Evolutionary conservation across 2,329 filamentous ascomycete species (phyloP).

Genomic region (Colletotrichum sp.): DNA sequence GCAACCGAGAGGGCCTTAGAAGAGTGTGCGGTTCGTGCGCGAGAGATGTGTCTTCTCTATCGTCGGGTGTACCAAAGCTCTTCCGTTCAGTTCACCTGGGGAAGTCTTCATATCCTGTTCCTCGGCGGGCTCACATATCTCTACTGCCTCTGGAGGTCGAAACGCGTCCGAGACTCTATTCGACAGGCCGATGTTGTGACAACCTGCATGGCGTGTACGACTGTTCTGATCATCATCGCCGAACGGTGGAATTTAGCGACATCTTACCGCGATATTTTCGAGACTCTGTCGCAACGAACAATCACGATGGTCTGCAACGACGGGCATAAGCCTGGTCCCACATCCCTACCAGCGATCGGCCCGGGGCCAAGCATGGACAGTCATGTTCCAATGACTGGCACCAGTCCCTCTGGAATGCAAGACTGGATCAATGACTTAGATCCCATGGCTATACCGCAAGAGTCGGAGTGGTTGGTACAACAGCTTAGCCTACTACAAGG

Average conservation of each 20-base stretch:
- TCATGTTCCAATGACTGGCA: neutral
- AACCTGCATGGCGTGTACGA: slow-evolving; percentile 39
- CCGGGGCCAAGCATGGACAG: neutral
- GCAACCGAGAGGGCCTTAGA: slow-evolving; percentile 2
- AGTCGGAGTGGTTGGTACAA: slow-evolving; percentile 25
- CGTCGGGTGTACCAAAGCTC: slow-evolving; percentile 33
- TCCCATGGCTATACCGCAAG: slow-evolving; percentile 17
- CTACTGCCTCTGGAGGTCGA: slow-evolving; percentile 22
- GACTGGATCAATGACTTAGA: slow-evolving; percentile 25
- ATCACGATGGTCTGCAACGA: slow-evolving; percentile 29
- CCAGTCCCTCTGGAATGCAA: slow-evolving; percentile 4
- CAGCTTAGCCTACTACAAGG: slow-evolving; percentile 22
- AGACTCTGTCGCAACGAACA: slow-evolving; percentile 30
- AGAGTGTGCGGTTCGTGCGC: slow-evolving; percentile 19
- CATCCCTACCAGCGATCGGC: neutral
- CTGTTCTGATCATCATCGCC: slow-evolving; percentile 37
- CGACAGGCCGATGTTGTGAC: slow-evolving; percentile 26
- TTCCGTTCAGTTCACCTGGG: slow-evolving; percentile 31
- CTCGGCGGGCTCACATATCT: slow-evolving; percentile 38
- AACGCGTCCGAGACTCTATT: neutral
- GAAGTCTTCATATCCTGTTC: slow-evolving; percentile 38
- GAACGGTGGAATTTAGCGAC: slow-evolving; percentile 36
- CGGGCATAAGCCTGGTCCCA: neutral
- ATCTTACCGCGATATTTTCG: slow-evolving; percentile 36
- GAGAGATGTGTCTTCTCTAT: slow-evolving; percentile 38